phyloP scores from a whole-genome alignment of 2,329 filamentous ascomycete species.

The Calcarisporium arbuscula region DNA sequence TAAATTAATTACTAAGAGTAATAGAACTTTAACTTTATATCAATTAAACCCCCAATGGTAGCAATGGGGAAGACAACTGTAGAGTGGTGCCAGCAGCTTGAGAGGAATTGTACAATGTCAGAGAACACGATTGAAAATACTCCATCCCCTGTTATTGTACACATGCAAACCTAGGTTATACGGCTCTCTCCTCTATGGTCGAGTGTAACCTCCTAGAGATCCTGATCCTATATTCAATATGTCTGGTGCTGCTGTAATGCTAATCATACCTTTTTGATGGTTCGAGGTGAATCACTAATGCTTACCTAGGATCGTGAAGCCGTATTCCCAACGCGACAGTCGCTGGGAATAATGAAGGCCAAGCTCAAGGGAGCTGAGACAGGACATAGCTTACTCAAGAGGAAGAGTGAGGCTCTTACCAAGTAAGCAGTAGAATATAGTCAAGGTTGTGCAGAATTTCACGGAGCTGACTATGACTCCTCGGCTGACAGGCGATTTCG shows the following conservation, averaged over 20 bases:
- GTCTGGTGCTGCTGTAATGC: constrained; percentile 25
- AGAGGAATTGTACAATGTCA: no score
- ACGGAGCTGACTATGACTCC: constrained; percentile 6
- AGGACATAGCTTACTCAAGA: constrained; percentile 90
- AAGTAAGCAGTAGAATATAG: constrained; percentile 55
- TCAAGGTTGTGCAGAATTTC: constrained; percentile 4
- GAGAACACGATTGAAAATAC: no score
- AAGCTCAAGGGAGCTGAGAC: constrained; percentile 93
- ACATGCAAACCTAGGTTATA: no score
- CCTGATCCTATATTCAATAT: no score
- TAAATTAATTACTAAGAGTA: no score
- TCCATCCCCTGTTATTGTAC: no score
- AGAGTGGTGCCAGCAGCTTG: no score
- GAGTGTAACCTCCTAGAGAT: no score
- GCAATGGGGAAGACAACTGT: no score
- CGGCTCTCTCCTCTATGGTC: no score
- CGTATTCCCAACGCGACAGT: constrained; percentile 97
- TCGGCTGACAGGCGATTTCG: constrained; percentile 78
- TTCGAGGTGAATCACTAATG: constrained; percentile 9
- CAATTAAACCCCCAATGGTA: no score
- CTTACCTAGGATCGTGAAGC: constrained; percentile 75
- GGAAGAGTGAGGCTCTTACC: constrained; percentile 96
- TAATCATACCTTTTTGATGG: neutral
- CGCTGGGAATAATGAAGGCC: constrained; percentile 91
- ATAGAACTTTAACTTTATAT: no score